A percentile compares a stretch with the other conserved stretches of the same genome.
These are phyloP conservation scores for Calocybe gangraenosa DNA, from an alignment of 768 basidiomycete species.

Conservation along the genomic window DNA sequence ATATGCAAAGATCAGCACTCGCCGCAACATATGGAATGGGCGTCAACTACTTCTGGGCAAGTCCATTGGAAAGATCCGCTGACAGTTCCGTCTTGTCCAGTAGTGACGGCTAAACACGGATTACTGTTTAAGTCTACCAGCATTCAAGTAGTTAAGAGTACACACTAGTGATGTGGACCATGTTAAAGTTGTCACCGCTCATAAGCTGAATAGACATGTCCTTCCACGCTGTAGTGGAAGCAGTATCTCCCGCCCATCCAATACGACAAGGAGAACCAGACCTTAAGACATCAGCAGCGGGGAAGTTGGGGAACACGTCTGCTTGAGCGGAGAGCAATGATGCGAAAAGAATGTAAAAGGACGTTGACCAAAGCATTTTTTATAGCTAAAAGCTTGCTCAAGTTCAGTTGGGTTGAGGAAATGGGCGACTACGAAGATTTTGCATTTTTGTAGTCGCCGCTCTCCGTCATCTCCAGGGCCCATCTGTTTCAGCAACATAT, in stretches of 20 bases:
- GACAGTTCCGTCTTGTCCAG: constrained; percentile 55
- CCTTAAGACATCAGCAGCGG: constrained; percentile 56
- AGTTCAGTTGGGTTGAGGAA: neutral
- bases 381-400: neutral
- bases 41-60: constrained; percentile 67
- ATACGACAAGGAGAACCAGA: constrained; percentile 53
- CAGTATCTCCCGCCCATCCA: constrained; percentile 56
- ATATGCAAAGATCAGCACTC: neutral
- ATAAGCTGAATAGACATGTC: constrained; percentile 73
- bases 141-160: constrained; percentile 6
- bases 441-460: too few species aligned
- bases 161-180: constrained; percentile 66
- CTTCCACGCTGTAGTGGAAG: constrained; percentile 57
- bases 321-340: constrained; percentile 40
- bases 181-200: constrained; percentile 69
- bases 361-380: neutral
- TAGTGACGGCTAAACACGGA: constrained; percentile 49
- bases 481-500: too few species aligned
- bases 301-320: constrained; percentile 53
- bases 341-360: constrained; percentile 12
- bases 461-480: too few species aligned
- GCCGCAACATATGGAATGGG: too few species aligned
- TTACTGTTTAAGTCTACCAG: neutral
- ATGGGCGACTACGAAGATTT: too few species aligned
- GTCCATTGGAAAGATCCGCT: constrained; percentile 45